A percentile compares a stretch with the other conserved stretches of the same genome.
These are phyloP conservation scores for Brassica cretica DNA, from an alignment of 345 rosid genomes.

Conservation along the genomic window DNA sequence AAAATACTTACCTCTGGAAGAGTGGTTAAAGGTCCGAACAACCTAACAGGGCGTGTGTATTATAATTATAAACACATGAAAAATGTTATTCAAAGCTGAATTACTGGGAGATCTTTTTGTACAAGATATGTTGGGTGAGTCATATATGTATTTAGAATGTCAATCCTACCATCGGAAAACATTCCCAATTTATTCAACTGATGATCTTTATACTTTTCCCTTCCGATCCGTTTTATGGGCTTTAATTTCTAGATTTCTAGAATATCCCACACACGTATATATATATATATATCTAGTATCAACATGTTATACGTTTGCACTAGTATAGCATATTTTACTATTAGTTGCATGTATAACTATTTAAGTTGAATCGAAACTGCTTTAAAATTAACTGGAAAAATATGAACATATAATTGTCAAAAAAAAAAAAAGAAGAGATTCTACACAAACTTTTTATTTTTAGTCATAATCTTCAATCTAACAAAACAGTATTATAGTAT, in stretches of 20 bases:
- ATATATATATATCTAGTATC: neutral
- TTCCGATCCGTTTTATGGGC: slow-evolving; percentile 7
- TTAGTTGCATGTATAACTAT: too few species aligned
- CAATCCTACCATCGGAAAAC: slow-evolving; percentile 34
- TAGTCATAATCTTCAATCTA: too few species aligned
- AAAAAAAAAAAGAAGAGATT: too few species aligned
- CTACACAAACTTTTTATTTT: too few species aligned
- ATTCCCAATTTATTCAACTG: neutral
- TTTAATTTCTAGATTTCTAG: slow-evolving; percentile 29
- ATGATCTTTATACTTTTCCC: slow-evolving; percentile 12
- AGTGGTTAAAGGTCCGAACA: slow-evolving; percentile 43
- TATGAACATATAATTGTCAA: too few species aligned
- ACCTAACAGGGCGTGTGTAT: slow-evolving; percentile 30
- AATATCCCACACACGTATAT: slow-evolving; percentile 2
- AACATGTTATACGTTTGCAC: too few species aligned
- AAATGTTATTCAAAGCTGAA: slow-evolving; percentile 1
- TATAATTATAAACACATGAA: slow-evolving; percentile 2
- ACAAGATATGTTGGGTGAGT: slow-evolving; percentile 5
- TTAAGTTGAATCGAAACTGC: too few species aligned
- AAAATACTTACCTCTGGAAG: slow-evolving; percentile 26
- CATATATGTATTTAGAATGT: slow-evolving; percentile 17
- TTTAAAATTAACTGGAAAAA: too few species aligned
- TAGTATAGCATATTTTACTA: too few species aligned
- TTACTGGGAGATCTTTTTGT: slow-evolving; percentile 12
- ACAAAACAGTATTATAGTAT: too few species aligned